phyloP scores from a whole-genome alignment of 2,329 filamentous ascomycete species.

The Epichloe uncinata region DNA sequence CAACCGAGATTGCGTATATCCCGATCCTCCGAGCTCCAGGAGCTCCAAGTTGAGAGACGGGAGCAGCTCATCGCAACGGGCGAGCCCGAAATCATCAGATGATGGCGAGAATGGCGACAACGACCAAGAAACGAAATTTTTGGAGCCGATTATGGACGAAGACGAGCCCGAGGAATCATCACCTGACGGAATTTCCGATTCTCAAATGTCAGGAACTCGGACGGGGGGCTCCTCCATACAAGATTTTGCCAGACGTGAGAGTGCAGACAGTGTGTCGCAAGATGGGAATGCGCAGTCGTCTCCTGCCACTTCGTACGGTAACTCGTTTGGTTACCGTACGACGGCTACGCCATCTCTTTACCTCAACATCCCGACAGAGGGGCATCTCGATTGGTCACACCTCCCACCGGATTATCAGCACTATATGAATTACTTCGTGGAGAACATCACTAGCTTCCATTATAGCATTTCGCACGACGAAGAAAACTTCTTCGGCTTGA shows the following conservation, averaged over 20 bases:
- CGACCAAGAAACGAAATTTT: constrained; percentile 25
- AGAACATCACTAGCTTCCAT: constrained; percentile 68
- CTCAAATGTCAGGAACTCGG: constrained; percentile 13
- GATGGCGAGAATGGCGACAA: constrained; percentile 34
- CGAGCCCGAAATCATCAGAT: constrained; percentile 40
- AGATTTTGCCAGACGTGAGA: constrained; percentile 26
- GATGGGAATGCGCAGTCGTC: constrained; percentile 37
- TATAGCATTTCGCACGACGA: constrained; percentile 65
- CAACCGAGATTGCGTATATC: constrained; percentile 80
- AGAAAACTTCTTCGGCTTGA: constrained; percentile 58
- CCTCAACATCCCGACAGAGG: constrained; percentile 11
- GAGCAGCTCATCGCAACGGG: constrained; percentile 22
- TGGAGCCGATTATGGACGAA: constrained; percentile 43
- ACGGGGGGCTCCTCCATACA: constrained; percentile 26
- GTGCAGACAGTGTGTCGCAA: constrained; percentile 40
- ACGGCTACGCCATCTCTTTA: constrained; percentile 15
- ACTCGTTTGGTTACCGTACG: constrained; percentile 25
- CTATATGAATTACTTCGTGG: constrained; percentile 65
- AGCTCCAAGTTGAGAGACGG: constrained; percentile 26
- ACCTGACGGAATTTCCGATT: constrained; percentile 7
- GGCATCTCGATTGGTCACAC: constrained; percentile 37
- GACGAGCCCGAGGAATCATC: constrained; percentile 31
- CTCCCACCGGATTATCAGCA: constrained; percentile 59
- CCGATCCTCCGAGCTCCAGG: constrained; percentile 47
- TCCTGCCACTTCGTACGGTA: constrained; percentile 31